A percentile compares a stretch with the other conserved stretches of the same genome.
Evolutionary conservation across 192 early-diverging fungal genomes (phyloP).

Genomic region (Gryganskiella cystojenkinii): DNA sequence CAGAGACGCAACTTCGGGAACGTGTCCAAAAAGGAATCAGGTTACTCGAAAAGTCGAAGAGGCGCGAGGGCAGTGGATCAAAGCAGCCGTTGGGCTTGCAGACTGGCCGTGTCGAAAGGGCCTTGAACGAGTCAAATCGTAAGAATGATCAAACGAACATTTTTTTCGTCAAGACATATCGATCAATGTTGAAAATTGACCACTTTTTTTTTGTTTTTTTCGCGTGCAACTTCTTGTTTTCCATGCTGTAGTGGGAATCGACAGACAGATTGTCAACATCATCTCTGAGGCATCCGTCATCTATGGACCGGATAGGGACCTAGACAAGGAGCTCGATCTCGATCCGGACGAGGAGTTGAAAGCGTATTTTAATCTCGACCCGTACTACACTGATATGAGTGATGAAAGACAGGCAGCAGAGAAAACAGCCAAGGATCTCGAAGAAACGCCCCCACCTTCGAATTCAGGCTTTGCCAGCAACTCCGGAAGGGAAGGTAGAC

Average conservation of each 20-base stretch:
- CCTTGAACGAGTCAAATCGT: conserved; percentile 50
- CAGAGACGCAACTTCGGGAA: conserved; percentile 23
- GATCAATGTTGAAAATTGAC: background rate
- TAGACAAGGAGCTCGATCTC: conserved; percentile 33
- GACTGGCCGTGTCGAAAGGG: conserved; percentile 31
- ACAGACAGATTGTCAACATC: conserved; percentile 42
- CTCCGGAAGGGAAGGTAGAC: conserved; percentile 2
- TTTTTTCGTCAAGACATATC: background rate
- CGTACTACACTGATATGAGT: conserved; percentile 20
- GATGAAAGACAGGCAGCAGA: background rate
- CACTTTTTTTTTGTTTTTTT: background rate
- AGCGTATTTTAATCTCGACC: conserved; percentile 21
- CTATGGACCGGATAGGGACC: conserved; percentile 35
- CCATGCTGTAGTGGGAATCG: conserved; percentile 36
- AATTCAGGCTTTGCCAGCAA: background rate
- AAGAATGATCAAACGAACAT: background rate
- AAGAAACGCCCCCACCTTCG: background rate
- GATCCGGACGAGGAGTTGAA: conserved; percentile 23
- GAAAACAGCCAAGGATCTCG: too few relatives aligned
- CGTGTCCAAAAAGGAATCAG: conserved; percentile 31
- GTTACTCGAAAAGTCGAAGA: conserved; percentile 26
- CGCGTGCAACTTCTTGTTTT: background rate
- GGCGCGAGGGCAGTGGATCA: background rate
- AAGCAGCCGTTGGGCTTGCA: conserved; percentile 17
- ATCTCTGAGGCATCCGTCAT: conserved; percentile 40